Evolutionary conservation across 106 monocot species (phyloP), one percentile per base, ranked within the genome.

Genomic region (Platanthera guangdongensis): DNA sequence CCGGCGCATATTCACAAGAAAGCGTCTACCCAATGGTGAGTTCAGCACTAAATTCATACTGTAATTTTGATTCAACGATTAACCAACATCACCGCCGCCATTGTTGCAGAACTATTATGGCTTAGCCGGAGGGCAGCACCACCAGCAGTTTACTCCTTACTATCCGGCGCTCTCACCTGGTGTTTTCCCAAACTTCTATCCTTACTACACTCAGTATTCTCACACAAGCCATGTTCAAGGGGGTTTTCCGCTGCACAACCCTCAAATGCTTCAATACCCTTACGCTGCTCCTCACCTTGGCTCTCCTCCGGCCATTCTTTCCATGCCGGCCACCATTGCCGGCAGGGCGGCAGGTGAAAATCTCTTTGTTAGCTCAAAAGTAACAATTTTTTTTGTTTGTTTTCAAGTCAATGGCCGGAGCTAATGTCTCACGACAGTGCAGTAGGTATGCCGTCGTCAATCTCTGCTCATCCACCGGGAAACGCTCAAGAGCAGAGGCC

Each of bases 211-310:
- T 3, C 89, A 84, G 45, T 82, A 82, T 28, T 10, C 80, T 13
- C 87, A 84, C 54, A 46, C 64, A 25, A 80, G 80, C 48, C 80
- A 84, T 30, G 52, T 73, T 15, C 82, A 80, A 15, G 75, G 71
- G 12, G 75, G 62, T 3, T 84, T 74, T 46, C 80, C 77, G n/a
- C 32, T 82, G 15, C 89, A 77, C 32, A 80, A 86, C 22, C 76
- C 79, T 45, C 91, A 88, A 48, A 86, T 88, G 88, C 47, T 86
- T 50, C 88, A 85, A n/a, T 86, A 88, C 86, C 80, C 83, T 48
- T 86, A 84, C 68, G 46, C 76, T n/a, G 80, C 83, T 13, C 88
- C 83, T 74, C 84, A 86, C 22, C 75, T 79, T 8, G 83, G 81
- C 14, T 54, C 77, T n/a, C 83, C 77, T 47, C 70, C 79, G 7